Evolutionary conservation across 306 rosid genomes (phyloP).

Genomic region (Vigna unguiculata): DNA sequence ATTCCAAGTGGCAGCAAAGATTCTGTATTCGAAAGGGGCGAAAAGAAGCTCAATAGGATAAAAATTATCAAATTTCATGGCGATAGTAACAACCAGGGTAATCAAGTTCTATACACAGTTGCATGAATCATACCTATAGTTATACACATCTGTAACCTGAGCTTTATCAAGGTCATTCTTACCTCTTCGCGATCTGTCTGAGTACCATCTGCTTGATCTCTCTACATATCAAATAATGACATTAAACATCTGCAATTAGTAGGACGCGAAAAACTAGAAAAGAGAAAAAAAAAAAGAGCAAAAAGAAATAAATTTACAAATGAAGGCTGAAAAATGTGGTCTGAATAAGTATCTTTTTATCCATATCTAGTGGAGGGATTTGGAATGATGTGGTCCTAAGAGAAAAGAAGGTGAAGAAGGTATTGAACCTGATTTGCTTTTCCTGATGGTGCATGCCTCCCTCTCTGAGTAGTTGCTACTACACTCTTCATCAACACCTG

Average conservation of each 20-base stretch:
- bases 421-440: conserved; percentile 87
- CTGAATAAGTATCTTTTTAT: conserved; percentile 8
- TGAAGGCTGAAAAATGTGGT: conserved; percentile 30
- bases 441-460: conserved; percentile 79
- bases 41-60: conserved; percentile 23
- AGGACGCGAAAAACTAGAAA: neutral
- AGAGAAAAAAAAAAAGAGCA: neutral
- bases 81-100: conserved; percentile 21
- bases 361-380: conserved; percentile 38
- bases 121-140: conserved; percentile 68
- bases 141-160: conserved; percentile 78
- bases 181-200: conserved; percentile 66
- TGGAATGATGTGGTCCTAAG: conserved; percentile 68
- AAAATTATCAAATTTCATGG: neutral
- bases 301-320: conserved; percentile 15
- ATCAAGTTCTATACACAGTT: conserved; percentile 26
- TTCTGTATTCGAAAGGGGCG: conserved; percentile 51
- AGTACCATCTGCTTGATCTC: conserved; percentile 68
- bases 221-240: conserved; percentile 53
- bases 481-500: conserved; percentile 88
- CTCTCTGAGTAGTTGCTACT: conserved; percentile 71
- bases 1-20: conserved; percentile 92
- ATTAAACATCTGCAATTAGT: conserved; percentile 38
- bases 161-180: conserved; percentile 72
- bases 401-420: conserved; percentile 49